A percentile compares a stretch with the other conserved stretches of the same genome.
These are phyloP conservation scores for Xylariaceae sp. DNA, from an alignment of 2,329 filamentous ascomycete genomes.

Conservation along the genomic window DNA sequence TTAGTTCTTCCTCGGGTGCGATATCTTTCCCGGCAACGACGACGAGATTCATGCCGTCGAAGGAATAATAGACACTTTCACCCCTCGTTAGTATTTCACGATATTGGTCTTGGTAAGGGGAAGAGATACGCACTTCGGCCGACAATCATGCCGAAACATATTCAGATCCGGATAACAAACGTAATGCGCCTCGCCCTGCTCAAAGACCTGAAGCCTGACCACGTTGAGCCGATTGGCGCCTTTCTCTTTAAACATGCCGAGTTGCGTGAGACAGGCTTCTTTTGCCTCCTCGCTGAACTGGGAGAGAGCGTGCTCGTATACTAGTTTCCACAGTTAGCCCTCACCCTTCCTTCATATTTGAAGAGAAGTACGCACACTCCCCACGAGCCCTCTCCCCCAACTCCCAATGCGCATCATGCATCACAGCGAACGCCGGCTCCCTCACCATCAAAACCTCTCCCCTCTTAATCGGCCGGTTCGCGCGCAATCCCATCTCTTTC, in stretches of 20 bases:
- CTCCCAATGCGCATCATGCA: slow-evolving; percentile 21
- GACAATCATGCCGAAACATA: slow-evolving; percentile 37
- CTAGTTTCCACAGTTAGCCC: not conserved
- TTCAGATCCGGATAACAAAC: slow-evolving; percentile 34
- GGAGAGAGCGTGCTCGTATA: slow-evolving; percentile 31
- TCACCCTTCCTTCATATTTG: too few species aligned
- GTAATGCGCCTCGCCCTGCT: slow-evolving; percentile 30
- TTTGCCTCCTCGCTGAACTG: slow-evolving; percentile 25
- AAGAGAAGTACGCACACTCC: too few species aligned
- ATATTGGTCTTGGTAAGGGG: not conserved
- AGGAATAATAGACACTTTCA: slow-evolving; percentile 33
- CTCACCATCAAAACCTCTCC: slow-evolving; percentile 35
- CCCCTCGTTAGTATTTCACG: not conserved
- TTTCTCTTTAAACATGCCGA: slow-evolving; percentile 31
- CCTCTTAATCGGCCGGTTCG: slow-evolving; percentile 32
- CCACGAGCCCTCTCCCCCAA: slow-evolving; percentile 17
- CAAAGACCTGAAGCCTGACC: slow-evolving; percentile 31
- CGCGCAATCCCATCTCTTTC: slow-evolving; percentile 36
- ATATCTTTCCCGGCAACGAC: slow-evolving; percentile 36
- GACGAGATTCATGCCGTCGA: slow-evolving; percentile 34
- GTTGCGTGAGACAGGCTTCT: slow-evolving; percentile 30
- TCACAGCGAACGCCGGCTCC: slow-evolving; percentile 31
- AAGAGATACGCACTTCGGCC: slow-evolving; percentile 34
- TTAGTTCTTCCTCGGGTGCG: slow-evolving; percentile 34
- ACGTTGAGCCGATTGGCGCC: slow-evolving; percentile 27